A percentile compares a stretch with the other conserved stretches of the same genome.
phyloP scores from a whole-genome alignment of 2,329 filamentous ascomycete species.

The Thielaviopsis punctulata region DNA sequence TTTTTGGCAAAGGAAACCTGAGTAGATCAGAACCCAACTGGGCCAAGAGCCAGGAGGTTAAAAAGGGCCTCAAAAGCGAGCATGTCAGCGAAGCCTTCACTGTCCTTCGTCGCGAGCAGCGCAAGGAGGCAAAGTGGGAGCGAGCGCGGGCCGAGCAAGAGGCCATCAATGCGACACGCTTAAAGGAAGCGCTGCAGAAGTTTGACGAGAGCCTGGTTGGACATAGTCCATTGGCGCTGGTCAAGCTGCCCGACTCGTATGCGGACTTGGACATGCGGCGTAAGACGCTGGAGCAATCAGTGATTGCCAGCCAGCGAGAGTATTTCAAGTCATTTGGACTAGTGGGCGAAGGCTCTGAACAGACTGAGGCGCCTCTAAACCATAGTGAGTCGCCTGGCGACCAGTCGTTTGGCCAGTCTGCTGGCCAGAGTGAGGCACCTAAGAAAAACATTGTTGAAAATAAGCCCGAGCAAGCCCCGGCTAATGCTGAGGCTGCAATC shows the following conservation, averaged over 20 bases:
- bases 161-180: constrained; percentile 53
- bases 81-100: constrained; percentile 74
- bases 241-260: constrained; percentile 39
- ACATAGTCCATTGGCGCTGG: constrained; percentile 26
- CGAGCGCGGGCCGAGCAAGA: constrained; percentile 76
- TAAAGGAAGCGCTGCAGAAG: constrained; percentile 24
- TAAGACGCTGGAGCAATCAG: background rate
- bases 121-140: constrained; percentile 75
- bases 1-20: constrained; percentile 86
- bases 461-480: background rate
- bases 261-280: constrained; percentile 18
- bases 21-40: constrained; percentile 92
- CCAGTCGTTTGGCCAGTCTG: no score
- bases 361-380: no score
- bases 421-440: no score
- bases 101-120: constrained; percentile 56
- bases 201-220: constrained; percentile 15
- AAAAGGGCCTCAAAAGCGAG: constrained; percentile 43
- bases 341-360: no score
- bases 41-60: constrained; percentile 66
- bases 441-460: no score
- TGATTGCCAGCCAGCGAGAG: constrained; percentile 8
- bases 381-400: no score
- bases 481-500: background rate
- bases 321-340: constrained; percentile 7